These are phyloP conservation scores for Rubroshorea leprosula DNA, from an alignment of 345 rosid species.

Conservation along the genomic window DNA sequence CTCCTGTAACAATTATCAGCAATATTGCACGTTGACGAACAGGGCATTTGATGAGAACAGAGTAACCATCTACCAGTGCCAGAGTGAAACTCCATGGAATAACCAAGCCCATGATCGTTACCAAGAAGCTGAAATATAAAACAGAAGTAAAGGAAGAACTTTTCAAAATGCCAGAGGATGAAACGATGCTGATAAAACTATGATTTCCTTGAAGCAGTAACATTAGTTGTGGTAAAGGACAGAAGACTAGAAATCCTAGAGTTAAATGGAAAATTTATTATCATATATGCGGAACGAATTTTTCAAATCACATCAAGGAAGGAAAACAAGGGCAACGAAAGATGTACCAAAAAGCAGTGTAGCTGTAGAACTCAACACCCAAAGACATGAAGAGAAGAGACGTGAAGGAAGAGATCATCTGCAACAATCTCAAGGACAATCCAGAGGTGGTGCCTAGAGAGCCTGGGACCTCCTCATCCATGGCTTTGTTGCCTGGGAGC, in stretches of 20 bases:
- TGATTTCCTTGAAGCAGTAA: too few species aligned
- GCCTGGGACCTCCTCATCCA: slow-evolving; percentile 65
- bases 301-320: background rate
- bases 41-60: slow-evolving; percentile 53
- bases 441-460: slow-evolving; percentile 72
- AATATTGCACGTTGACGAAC: slow-evolving; percentile 53
- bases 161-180: background rate
- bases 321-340: background rate
- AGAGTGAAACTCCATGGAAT: slow-evolving; percentile 85
- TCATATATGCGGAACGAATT: too few species aligned
- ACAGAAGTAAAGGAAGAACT: background rate
- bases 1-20: slow-evolving; percentile 59
- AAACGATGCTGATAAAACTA: too few species aligned
- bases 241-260: too few species aligned
- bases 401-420: slow-evolving; percentile 63
- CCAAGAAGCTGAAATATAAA: slow-evolving; percentile 59
- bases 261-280: too few species aligned
- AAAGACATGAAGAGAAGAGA: slow-evolving; percentile 83
- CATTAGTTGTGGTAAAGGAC: too few species aligned
- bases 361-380: slow-evolving; percentile 76
- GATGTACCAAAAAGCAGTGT: slow-evolving; percentile 81
- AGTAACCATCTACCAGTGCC: slow-evolving; percentile 78
- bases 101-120: slow-evolving; percentile 72
- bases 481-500: too few species aligned
- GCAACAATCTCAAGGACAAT: slow-evolving; percentile 77